phyloP scores from a whole-genome alignment of 2,329 filamentous ascomycete genomes.

The Diaporthe helianthi region DNA sequence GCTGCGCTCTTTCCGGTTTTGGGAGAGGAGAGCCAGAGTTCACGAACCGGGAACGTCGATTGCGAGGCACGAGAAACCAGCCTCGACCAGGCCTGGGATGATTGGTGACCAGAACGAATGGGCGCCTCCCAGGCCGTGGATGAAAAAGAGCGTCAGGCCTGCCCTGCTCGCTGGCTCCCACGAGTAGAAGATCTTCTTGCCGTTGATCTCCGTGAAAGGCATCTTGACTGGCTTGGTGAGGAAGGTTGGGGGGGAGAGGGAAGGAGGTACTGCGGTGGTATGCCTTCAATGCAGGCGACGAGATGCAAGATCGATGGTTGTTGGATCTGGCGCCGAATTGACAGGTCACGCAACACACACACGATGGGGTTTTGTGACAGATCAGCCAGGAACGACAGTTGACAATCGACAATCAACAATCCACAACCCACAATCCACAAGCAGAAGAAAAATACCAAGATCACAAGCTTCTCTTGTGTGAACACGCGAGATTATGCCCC shows the following conservation, averaged over 20 bases:
- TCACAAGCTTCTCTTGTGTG: background rate
- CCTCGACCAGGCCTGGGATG: slow-evolving; percentile 33
- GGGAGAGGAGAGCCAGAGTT: no score
- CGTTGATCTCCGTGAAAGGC: slow-evolving; percentile 34
- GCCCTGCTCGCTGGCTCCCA: slow-evolving; percentile 32
- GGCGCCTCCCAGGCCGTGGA: slow-evolving; percentile 32
- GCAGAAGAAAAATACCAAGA: slow-evolving; percentile 9
- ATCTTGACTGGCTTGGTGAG: slow-evolving; percentile 12
- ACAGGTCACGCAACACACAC: slow-evolving; percentile 10
- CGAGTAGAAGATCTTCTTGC: slow-evolving; percentile 34
- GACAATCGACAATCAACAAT: no score
- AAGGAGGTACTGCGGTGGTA: background rate
- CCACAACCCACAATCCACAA: background rate
- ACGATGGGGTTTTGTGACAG: slow-evolving; percentile 17
- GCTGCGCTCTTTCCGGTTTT: background rate
- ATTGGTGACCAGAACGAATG: slow-evolving; percentile 34
- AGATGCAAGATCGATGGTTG: background rate
- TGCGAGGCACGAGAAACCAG: slow-evolving; percentile 34
- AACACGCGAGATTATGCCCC: slow-evolving; percentile 18
- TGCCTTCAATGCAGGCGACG: background rate
- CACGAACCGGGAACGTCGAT: slow-evolving; percentile 32
- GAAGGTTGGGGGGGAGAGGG: background rate
- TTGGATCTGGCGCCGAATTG: background rate
- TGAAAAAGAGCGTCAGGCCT: slow-evolving; percentile 34
- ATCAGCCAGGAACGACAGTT: background rate